Evolutionary conservation across 768 basidiomycete genomes (phyloP).

Genomic region (Termitomyces sp.): DNA sequence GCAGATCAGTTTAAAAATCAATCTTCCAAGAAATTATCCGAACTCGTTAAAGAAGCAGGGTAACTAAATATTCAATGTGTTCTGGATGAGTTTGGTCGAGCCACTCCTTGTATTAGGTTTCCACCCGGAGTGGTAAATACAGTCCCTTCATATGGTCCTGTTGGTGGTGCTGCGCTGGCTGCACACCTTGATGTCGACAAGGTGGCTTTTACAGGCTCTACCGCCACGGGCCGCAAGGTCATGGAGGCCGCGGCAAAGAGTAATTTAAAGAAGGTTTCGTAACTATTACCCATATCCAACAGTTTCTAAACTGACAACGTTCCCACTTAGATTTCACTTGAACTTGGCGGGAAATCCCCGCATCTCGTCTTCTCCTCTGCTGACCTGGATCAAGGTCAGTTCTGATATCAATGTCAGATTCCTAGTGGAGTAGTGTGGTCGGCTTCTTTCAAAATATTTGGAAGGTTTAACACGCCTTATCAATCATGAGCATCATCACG

Average conservation of each 20-base stretch:
- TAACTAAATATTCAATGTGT: constrained; percentile 24
- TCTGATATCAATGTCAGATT: background rate
- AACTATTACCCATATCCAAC: background rate
- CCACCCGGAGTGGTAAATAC: constrained; percentile 91
- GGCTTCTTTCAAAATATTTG: background rate
- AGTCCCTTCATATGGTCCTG: constrained; percentile 72
- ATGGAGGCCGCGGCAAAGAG: constrained; percentile 90
- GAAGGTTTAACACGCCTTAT: background rate
- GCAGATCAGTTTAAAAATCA: background rate
- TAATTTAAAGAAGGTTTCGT: constrained; percentile 83
- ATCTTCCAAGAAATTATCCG: constrained; percentile 63
- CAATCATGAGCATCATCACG: background rate
- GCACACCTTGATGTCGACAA: constrained; percentile 86
- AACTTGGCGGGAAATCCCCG: constrained; percentile 92
- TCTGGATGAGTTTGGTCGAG: background rate
- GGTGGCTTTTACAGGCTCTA: constrained; percentile 93
- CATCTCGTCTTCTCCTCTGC: constrained; percentile 89
- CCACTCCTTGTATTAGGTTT: constrained; percentile 45
- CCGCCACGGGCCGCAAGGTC: constrained; percentile 82
- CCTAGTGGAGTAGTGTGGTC: background rate
- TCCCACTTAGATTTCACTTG: constrained; percentile 66
- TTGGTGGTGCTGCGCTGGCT: constrained; percentile 83
- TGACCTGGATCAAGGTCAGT: constrained; percentile 77
- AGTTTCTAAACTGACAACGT: constrained; percentile 6
- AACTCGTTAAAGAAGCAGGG: constrained; percentile 82